Evolutionary conservation across 1,139 yeast genomes (phyloP).

Genomic region (Saccharomyces hybrid): DNA sequence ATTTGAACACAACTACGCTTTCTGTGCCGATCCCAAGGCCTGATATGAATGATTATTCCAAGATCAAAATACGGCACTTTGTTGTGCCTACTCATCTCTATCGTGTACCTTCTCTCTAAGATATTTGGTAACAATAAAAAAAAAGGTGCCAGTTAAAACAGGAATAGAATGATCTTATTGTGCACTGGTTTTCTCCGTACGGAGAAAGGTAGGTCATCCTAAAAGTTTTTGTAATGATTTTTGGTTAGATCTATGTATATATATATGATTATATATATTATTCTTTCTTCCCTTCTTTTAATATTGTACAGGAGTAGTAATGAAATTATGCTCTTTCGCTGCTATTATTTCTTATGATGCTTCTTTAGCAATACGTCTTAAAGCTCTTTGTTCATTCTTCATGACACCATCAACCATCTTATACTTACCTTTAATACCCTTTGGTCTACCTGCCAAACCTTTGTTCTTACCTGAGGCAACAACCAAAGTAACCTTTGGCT

Average conservation of each 20-base stretch:
- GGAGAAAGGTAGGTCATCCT: neutral
- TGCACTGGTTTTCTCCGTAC: neutral
- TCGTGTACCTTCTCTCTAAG: conserved; percentile 32
- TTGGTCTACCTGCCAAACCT: conserved; percentile 91
- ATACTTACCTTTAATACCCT: conserved; percentile 93
- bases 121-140: conserved; percentile 13
- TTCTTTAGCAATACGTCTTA: conserved; percentile 86
- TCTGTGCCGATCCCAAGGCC: conserved; percentile 35
- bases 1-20: conserved; percentile 21
- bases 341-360: conserved; percentile 41
- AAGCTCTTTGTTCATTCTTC: conserved; percentile 95
- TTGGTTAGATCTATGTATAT: neutral
- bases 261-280: neutral
- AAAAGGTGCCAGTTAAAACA: neutral
- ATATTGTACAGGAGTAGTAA: neutral
- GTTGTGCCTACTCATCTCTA: conserved; percentile 29
- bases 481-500: conserved; percentile 81
- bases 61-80: conserved; percentile 33
- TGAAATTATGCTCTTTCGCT: neutral
- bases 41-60: conserved; percentile 23
- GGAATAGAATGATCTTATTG: neutral
- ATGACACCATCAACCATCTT: conserved; percentile 98
- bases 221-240: neutral
- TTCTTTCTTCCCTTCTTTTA: neutral
- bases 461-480: conserved; percentile 82